Percentiles rank a stretch among this genome's conserved stretches.
Evolutionary conservation across 768 basidiomycete species (phyloP).

Genomic region (Russula sp.): DNA sequence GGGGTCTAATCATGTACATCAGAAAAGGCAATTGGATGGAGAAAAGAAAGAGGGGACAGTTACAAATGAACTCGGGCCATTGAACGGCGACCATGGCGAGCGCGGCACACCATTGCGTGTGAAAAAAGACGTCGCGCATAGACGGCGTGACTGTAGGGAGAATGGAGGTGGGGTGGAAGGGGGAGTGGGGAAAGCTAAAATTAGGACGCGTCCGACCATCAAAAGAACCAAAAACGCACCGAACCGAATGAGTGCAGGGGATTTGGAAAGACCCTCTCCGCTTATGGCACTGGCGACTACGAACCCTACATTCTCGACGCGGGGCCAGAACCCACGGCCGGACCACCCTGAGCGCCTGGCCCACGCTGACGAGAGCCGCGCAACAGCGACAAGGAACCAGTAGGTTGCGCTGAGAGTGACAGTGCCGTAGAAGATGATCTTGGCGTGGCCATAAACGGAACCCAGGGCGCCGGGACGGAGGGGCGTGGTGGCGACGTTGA

Average conservation of each 20-base stretch:
- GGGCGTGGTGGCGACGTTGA: slow-evolving; percentile 73
- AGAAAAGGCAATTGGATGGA: not conserved
- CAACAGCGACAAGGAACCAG: slow-evolving; percentile 74
- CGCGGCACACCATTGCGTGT: slow-evolving; percentile 87
- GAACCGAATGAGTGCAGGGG: slow-evolving; percentile 83
- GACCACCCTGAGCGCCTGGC: slow-evolving; percentile 56
- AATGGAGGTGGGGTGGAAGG: not conserved
- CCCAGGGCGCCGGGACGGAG: slow-evolving; percentile 49
- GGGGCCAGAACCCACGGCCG: slow-evolving; percentile 56
- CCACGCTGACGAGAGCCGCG: slow-evolving; percentile 82
- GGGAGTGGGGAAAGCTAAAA: not conserved
- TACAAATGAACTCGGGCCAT: slow-evolving; percentile 91
- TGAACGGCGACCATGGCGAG: slow-evolving; percentile 90
- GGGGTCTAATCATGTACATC: slow-evolving; percentile 52
- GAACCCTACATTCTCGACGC: slow-evolving; percentile 77
- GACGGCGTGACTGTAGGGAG: slow-evolving; percentile 71
- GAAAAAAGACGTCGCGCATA: slow-evolving; percentile 84
- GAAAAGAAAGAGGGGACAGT: slow-evolving; percentile 28
- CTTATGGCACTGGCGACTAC: slow-evolving; percentile 90
- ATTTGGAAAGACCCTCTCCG: slow-evolving; percentile 79
- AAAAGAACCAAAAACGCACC: slow-evolving; percentile 43
- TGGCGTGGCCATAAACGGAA: slow-evolving; percentile 58
- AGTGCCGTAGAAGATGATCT: slow-evolving; percentile 64
- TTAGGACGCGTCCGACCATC: not conserved
- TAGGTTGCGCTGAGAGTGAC: slow-evolving; percentile 71